Evolutionary conservation across 768 basidiomycete species (phyloP).

Genomic region (Boletus eberwhitei): DNA sequence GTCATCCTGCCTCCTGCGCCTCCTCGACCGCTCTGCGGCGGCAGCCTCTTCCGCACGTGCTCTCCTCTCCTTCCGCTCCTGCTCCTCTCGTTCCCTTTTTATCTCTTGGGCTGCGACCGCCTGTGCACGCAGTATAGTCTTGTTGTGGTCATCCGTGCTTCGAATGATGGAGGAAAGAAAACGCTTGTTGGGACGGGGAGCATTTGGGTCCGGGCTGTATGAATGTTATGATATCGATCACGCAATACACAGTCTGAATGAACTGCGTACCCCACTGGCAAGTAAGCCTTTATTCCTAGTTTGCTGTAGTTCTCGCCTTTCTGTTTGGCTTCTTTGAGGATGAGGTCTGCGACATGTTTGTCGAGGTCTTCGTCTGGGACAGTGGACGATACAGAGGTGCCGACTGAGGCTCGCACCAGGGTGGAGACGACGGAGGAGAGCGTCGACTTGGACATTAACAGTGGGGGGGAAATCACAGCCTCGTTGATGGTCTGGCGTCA

Average conservation of each 20-base stretch:
- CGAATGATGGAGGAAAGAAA: conserved; percentile 84
- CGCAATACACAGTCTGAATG: not conserved
- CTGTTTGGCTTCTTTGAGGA: conserved; percentile 90
- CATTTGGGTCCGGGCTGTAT: conserved; percentile 62
- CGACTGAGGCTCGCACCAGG: conserved; percentile 78
- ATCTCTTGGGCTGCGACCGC: conserved; percentile 69
- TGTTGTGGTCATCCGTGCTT: conserved; percentile 95
- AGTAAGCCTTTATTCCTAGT: conserved; percentile 76
- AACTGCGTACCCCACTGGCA: conserved; percentile 51
- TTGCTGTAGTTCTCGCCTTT: conserved; percentile 79
- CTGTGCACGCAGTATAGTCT: conserved; percentile 72
- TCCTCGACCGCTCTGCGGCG: conserved; percentile 56
- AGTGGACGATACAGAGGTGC: conserved; percentile 51
- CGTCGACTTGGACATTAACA: conserved; percentile 46
- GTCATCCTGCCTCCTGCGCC: conserved; percentile 33
- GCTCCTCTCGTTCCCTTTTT: conserved; percentile 65
- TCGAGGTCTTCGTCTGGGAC: conserved; percentile 87
- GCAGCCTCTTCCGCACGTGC: conserved; percentile 74
- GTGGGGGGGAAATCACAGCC: not conserved
- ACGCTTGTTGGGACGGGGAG: conserved; percentile 78
- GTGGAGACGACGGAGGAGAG: conserved; percentile 82
- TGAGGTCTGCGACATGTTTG: conserved; percentile 85
- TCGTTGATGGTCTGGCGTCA: conserved; percentile 5
- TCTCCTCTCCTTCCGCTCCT: conserved; percentile 57
- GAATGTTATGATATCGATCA: not conserved